Evolutionary conservation across 495 filamentous ascomycete species (phyloP), one percentile per base, ranked within the genome.

Genomic region (Clavariopsis aquatica): DNA sequence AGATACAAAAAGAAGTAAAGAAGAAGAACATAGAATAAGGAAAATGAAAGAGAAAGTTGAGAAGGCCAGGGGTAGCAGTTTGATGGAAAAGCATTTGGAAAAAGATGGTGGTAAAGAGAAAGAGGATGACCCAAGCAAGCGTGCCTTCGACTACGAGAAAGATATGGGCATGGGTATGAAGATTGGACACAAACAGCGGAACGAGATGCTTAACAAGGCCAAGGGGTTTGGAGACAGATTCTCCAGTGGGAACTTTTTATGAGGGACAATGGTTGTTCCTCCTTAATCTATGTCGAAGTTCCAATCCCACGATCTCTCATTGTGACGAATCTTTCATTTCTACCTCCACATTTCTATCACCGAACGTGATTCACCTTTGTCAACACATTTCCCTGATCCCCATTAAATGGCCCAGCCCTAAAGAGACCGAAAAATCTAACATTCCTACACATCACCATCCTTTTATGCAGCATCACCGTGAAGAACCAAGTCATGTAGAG

Each of bases 121-220:
- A 56, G 91, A 94, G 28, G 93, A 98, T 78, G 93, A 98, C 74
- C 94, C 94, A 23, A 95, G 90, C 71, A 85, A 85, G 74, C 80
- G 94, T 63, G 87, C 85, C 9, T 98, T 97, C 79, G 92, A 97
- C 77, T 81, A 84, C 49, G 92, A 98, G 77, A 98, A 97, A 80
- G 94, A 98, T 76, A 94, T 98, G 82, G 88, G 83, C 49, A 79
- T 87, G 10, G 87, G 87, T 12, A 84, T 85, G 2, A 86, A 84
- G 72, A 83, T 97, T 43, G 87, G 86, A n/a, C 76, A 86, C 69
- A 77, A 83, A 20, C 85, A 96, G 80, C 86, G 87, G 65, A 86
- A 82, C 62, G 89, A 97, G 71, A 78, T 98, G 82, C 65, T 98
- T 49, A 87, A 85, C 49, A 85, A 85, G 69, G 91, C 93, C 10